Conservation (phyloP, 805 yeast genomes). For the Ogataea methylovora region DNA sequence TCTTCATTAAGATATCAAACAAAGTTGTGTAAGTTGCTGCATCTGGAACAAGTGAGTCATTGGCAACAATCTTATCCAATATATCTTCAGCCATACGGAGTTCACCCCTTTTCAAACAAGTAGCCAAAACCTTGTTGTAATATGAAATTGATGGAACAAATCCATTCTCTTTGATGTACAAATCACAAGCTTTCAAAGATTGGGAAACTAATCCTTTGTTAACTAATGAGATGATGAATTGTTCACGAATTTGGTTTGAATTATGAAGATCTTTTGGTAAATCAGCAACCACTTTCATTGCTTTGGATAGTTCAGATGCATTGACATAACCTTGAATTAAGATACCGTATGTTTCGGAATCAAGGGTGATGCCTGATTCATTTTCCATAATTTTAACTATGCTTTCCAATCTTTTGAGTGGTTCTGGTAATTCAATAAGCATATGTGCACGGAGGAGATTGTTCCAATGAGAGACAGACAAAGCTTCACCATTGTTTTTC, state of each 20-base stretch:
- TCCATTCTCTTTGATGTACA: constrained; percentile 18
- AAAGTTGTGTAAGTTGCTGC: constrained; percentile 56
- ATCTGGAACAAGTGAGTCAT: constrained; percentile 40
- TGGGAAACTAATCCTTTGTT: constrained; percentile 30
- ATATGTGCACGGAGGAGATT: too few species aligned
- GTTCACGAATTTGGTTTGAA: constrained; percentile 34
- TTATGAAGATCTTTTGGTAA: constrained; percentile 29
- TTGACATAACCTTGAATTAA: constrained; percentile 41
- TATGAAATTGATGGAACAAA: constrained; percentile 39
- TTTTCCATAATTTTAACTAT: too few species aligned
- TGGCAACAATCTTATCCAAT: constrained; percentile 33
- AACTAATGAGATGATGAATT: constrained; percentile 37
- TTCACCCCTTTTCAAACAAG: constrained; percentile 30
- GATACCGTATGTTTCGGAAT: constrained; percentile 40
- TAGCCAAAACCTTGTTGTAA: constrained; percentile 44
- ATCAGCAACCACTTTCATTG: constrained; percentile 27
- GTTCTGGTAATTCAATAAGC: too few species aligned
- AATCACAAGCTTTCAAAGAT: constrained; percentile 25
- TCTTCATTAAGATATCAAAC: constrained; percentile 46
- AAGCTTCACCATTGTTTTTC: too few species aligned
- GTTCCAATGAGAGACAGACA: too few species aligned
- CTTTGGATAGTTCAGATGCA: constrained; percentile 32
- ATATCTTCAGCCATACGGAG: constrained; percentile 43
- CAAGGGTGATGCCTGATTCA: too few species aligned
- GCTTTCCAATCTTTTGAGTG: too few species aligned